Conservation (phyloP, 495 filamentous ascomycete genomes). For the Lindgomyces ingoldianus region DNA sequence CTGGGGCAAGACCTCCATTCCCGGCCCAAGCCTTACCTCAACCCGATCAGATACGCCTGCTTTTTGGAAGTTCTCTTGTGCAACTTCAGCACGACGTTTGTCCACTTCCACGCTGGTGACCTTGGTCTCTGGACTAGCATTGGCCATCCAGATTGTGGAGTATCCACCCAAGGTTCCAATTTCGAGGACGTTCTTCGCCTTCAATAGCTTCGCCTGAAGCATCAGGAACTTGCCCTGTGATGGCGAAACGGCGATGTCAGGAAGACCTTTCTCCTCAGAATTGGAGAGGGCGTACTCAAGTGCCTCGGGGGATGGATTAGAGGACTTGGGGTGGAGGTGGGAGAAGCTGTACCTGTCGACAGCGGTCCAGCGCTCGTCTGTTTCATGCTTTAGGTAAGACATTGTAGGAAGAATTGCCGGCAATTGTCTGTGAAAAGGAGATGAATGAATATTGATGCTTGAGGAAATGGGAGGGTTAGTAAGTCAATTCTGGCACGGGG, state of each 20-base stretch:
- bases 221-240: slow-evolving; percentile 41
- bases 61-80: slow-evolving; percentile 36
- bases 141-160: slow-evolving; percentile 43
- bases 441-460: no score
- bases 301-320: slow-evolving; percentile 9
- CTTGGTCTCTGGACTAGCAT: slow-evolving; percentile 25
- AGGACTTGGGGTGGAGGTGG: slow-evolving; percentile 31
- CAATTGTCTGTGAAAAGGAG: no score
- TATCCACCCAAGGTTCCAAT: slow-evolving; percentile 45
- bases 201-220: slow-evolving; percentile 34
- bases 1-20: slow-evolving; percentile 42
- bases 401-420: neutral
- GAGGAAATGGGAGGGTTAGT: no score
- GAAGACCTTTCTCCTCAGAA: slow-evolving; percentile 31
- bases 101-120: slow-evolving; percentile 42
- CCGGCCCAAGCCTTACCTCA: slow-evolving; percentile 40
- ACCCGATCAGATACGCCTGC: slow-evolving; percentile 41
- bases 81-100: slow-evolving; percentile 36
- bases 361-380: slow-evolving; percentile 30
- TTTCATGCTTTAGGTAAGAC: slow-evolving; percentile 9
- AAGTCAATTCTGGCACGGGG: neutral
- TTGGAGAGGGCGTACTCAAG: slow-evolving; percentile 33
- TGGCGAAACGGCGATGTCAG: slow-evolving; percentile 40
- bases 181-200: slow-evolving; percentile 42
- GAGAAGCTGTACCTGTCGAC: slow-evolving; percentile 33